Evolutionary conservation across 192 early-diverging fungal genomes (phyloP).

Genomic region (Rhizoclosmatium sp.): DNA sequence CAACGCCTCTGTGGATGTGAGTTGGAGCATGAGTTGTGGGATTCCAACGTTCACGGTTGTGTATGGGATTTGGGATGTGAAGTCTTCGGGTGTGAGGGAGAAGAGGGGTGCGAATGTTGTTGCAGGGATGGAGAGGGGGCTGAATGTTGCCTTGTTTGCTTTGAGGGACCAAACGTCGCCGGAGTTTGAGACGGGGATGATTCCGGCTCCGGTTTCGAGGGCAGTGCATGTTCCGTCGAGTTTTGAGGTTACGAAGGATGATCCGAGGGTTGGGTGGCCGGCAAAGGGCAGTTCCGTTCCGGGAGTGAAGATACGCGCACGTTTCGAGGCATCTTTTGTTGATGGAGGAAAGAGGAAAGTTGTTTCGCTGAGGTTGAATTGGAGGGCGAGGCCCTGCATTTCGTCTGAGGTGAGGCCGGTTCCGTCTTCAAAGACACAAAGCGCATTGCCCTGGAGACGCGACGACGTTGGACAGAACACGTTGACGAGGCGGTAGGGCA

Average conservation of each 20-base stretch:
- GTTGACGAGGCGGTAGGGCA: constrained; percentile 33
- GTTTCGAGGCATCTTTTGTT: neutral
- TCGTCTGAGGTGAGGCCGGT: neutral
- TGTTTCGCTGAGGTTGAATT: constrained; percentile 43
- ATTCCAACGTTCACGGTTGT: constrained; percentile 35
- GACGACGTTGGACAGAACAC: constrained; percentile 31
- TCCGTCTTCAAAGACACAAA: constrained; percentile 38
- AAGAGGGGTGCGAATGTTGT: neutral
- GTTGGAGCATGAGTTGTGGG: constrained; percentile 33
- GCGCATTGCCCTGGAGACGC: constrained; percentile 32
- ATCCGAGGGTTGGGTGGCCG: constrained; percentile 44
- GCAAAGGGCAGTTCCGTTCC: constrained; percentile 43
- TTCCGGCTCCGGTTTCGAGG: constrained; percentile 40
- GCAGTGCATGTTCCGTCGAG: constrained; percentile 26
- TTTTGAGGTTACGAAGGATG: constrained; percentile 15
- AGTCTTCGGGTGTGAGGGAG: neutral
- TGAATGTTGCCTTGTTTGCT: constrained; percentile 8
- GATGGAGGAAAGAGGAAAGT: constrained; percentile 32
- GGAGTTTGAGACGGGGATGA: constrained; percentile 29
- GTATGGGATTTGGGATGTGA: neutral
- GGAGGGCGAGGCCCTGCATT: constrained; percentile 39
- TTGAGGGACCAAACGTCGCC: constrained; percentile 22
- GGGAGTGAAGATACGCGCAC: constrained; percentile 43
- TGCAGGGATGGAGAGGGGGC: neutral
- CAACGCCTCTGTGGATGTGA: constrained; percentile 16